These are phyloP conservation scores for Dactylella cylindrospora DNA, from an alignment of 2,329 filamentous ascomycete genomes.

Conservation along the genomic window DNA sequence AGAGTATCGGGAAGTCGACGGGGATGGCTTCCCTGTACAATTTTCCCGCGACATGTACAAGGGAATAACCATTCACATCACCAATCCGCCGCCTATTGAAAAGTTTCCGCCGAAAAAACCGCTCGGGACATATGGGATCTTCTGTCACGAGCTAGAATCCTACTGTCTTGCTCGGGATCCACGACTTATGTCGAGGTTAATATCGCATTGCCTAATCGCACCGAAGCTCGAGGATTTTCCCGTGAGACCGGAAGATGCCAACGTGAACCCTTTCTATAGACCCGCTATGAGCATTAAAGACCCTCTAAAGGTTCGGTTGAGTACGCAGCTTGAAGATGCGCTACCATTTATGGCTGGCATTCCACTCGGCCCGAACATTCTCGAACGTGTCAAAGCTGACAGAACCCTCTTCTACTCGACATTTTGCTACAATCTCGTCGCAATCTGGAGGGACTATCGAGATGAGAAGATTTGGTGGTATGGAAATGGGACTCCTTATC, in stretches of 20 bases:
- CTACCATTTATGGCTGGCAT: slow-evolving; percentile 20
- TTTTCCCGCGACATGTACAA: slow-evolving; percentile 21
- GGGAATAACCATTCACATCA: slow-evolving; percentile 27
- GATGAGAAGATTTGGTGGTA: slow-evolving; percentile 41
- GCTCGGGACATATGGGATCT: slow-evolving; percentile 21
- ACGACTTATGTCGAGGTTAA: not conserved
- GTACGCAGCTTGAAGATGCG: slow-evolving; percentile 5
- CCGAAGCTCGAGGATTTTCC: slow-evolving; percentile 23
- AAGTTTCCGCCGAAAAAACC: slow-evolving; percentile 6
- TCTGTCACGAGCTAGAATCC: slow-evolving; percentile 32
- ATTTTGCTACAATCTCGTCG: slow-evolving; percentile 29
- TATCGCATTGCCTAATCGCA: slow-evolving; percentile 19
- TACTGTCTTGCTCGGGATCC: slow-evolving; percentile 34
- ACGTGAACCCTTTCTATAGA: slow-evolving; percentile 38
- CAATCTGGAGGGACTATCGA: slow-evolving; percentile 27
- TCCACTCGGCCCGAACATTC: slow-evolving; percentile 23
- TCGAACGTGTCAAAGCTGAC: slow-evolving; percentile 26
- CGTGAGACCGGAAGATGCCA: slow-evolving; percentile 1
- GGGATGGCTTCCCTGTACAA: slow-evolving; percentile 18
- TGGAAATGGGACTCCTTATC: slow-evolving; percentile 23
- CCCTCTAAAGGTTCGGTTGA: slow-evolving; percentile 7
- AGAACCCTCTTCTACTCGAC: slow-evolving; percentile 38
- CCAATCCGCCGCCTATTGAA: not conserved
- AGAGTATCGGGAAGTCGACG: slow-evolving; percentile 17
- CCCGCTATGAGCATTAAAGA: slow-evolving; percentile 34